A percentile compares a stretch with the other conserved stretches of the same genome.
Conservation (phyloP, 2,329 filamentous ascomycete genomes). For the Biscogniauxia sp. region DNA sequence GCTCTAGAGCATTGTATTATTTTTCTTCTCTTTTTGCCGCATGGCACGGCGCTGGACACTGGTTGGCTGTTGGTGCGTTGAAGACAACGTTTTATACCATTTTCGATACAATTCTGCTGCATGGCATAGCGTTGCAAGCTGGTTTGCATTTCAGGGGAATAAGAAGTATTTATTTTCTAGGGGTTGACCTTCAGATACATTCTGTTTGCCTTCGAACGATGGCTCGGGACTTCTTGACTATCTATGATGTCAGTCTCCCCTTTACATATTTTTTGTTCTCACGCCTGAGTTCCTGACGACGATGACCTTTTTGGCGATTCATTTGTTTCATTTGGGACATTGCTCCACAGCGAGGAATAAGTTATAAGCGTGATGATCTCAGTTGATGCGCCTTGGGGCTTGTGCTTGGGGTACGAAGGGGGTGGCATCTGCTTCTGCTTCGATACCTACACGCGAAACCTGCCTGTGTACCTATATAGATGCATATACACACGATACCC, state of each 20-base stretch:
- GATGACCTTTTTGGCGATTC: not conserved
- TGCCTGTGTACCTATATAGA: no score
- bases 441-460: not conserved
- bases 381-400: not conserved
- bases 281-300: not conserved
- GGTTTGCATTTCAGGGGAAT: not conserved
- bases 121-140: not conserved
- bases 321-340: not conserved
- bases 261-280: not conserved
- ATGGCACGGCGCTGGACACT: not conserved
- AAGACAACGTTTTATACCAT: not conserved
- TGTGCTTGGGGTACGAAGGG: not conserved
- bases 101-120: not conserved
- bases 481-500: no score
- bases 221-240: no score
- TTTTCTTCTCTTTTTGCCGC: not conserved
- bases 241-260: not conserved
- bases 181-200: not conserved
- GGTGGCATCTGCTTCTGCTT: not conserved
- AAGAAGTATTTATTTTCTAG: not conserved
- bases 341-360: not conserved
- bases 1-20: not conserved
- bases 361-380: not conserved
- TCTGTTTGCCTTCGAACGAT: not conserved
- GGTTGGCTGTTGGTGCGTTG: not conserved